Conservation (phyloP, 164 flowering plant genomes). For the Malania oleifera region DNA sequence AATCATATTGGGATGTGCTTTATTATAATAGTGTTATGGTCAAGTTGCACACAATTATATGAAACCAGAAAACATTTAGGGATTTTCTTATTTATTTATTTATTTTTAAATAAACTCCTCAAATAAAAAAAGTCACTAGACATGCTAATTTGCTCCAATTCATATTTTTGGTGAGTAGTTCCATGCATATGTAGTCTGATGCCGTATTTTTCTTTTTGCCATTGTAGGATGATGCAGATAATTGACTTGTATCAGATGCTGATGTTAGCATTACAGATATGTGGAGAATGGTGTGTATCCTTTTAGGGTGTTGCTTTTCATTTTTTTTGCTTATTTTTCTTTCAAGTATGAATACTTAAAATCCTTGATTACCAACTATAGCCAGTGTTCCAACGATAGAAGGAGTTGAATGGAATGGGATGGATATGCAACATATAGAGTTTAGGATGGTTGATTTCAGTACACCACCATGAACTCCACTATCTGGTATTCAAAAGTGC, state of each 20-base stretch:
- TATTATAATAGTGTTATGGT: too few species aligned
- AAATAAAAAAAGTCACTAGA: too few species aligned
- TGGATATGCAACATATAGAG: slow-evolving; percentile 29
- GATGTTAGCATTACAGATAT: slow-evolving; percentile 55
- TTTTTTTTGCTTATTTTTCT: not conserved
- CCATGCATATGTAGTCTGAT: too few species aligned
- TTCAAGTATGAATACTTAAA: not conserved
- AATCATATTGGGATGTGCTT: not conserved
- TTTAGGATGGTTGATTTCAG: slow-evolving; percentile 31
- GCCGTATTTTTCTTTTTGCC: not conserved
- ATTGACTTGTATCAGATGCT: slow-evolving; percentile 62
- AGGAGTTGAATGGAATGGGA: slow-evolving; percentile 34
- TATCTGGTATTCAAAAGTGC: slow-evolving; percentile 27
- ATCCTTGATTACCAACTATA: slow-evolving; percentile 31
- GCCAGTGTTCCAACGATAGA: slow-evolving; percentile 23
- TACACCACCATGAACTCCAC: slow-evolving; percentile 37
- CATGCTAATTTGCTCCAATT: too few species aligned
- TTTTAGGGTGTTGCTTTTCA: not conserved
- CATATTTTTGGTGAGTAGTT: too few species aligned
- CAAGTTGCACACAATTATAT: too few species aligned
- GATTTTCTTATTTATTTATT: too few species aligned
- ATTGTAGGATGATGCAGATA: slow-evolving; percentile 52
- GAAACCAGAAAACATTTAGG: too few species aligned
- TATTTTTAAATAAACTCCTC: too few species aligned
- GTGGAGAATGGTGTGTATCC: slow-evolving; percentile 65